Evolutionary conservation across 352 stramenopile species (phyloP), one percentile per base, ranked within the genome.

Genomic region (Phytopythium ostracodes): DNA sequence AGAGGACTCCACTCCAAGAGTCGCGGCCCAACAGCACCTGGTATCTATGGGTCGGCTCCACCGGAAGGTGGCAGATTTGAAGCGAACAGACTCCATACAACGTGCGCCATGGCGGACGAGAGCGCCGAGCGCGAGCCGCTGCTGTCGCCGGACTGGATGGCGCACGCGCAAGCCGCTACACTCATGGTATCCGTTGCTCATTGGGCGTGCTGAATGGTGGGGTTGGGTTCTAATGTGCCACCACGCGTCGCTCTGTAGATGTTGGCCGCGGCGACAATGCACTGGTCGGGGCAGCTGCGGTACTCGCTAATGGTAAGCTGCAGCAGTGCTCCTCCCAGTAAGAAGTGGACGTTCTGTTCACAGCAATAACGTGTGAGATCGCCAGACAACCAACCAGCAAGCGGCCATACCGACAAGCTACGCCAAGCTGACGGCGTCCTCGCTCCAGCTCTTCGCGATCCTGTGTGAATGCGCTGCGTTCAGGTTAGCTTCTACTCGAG

Each of bases 71-170:
- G 42, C 42, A 22, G 18, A 49, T 49, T 49, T 10, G 42, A 49
- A n/a, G n/a, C n/a, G n/a, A n/a, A n/a, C n/a, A n/a, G n/a, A n/a
- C n/a, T n/a, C n/a, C n/a, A n/a, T n/a, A n/a, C n/a, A n/a, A n/a
- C n/a, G n/a, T n/a, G n/a, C 17, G 18, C 9, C 1, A 44, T 42
- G 51, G 18, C 51, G 35, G 27, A 7, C 20, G 51, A 36, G 29
- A 8, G 15, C 14, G 53, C 27, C 9, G 35, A 59, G 8, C 43
- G 56, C 50, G 24, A 20, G 27, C 1, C 18, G 36, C 20, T 33
- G 56, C 56, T 72, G 35, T 47, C 62, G 43, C 31, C 57, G 22
- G 62, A 49, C 53, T 59, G 53, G 53, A 15, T 44, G 40, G 24
- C 42, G 55, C 55, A 60, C 40, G 55, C 40, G 18, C 38, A 52